Base-by-base conservation (phyloP, 495 filamentous ascomycete species). In the Clohesyomyces aquaticus region DNA sequence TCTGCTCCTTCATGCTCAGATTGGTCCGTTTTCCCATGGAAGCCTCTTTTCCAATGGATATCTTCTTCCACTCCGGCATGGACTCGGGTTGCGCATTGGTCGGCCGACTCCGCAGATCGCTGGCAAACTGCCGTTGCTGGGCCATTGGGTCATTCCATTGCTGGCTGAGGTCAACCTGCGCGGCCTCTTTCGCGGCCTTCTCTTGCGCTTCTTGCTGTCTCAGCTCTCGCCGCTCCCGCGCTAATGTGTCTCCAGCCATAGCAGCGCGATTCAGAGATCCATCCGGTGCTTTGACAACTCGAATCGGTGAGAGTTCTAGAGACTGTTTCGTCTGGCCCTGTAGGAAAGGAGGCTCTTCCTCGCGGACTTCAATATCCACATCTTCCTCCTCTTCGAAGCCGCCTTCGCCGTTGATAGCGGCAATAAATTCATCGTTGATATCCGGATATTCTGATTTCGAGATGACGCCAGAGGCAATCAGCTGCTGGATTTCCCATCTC, bases 141-240 rank as follows among this genome's bases (percentile, higher is more conserved):
- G 93, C 87, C 92, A 99, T 96, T 0, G 94, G 94, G 76, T 99
- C 94, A 56, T 96, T 86, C 94, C 94, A 99, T 73, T 97, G 92
- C 0, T 90, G 87, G 46, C 87, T 85, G 4, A 99, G 83, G 69
- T 98, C 93, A 10, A 94, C 89, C 63, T 91, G 85, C 3, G 85
- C 78, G 2, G 90, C 86, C 61, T 89, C 85, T 67, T 96, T 85
- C 0, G 87, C 87, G 3, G 91, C 90, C 61, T 88, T 88, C 41
- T 91, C 90, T 63, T 94, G 89, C 0, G 84, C 86, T 74, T 98
- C 93, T 73, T 93, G 88, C 68, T 97, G 92, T 43, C 90, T 82
- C 59, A 97, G 59, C 56, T 99, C 94, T 69, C 91, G 84, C 43
- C 94, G 82, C 69, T 98, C 95, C 75, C 91, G 94, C 14, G 94